Base-by-base conservation (phyloP, 768 basidiomycete genomes). In the Tricholoma sp. region DNA sequence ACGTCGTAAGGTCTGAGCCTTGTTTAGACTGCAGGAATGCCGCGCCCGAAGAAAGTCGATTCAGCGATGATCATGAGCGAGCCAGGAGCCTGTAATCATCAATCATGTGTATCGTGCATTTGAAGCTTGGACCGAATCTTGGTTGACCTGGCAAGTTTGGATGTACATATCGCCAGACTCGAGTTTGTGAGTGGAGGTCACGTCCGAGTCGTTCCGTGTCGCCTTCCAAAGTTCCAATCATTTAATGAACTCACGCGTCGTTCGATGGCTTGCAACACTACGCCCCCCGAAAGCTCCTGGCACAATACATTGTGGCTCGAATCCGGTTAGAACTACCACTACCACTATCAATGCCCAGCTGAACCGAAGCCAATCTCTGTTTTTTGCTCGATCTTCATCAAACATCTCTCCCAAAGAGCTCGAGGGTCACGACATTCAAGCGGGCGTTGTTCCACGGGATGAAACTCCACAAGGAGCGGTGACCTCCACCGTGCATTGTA, bases 201-300 rank as follows among this genome's bases (percentile, higher is more conserved):
- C n/a, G n/a, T n/a, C n/a, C n/a, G n/a, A n/a, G n/a, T n/a, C n/a
- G n/a, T n/a, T n/a, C n/a, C n/a, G n/a, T n/a, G n/a, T n/a, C n/a
- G n/a, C n/a, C n/a, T n/a, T n/a, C n/a, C n/a, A n/a, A n/a, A n/a
- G n/a, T n/a, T n/a, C n/a, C n/a, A n/a, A 15, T n/a, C 12, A 6
- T 39, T 17, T 9, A 33, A 58, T 58, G 57, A 39, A 33, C 49
- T 51, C 53, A 33, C 49, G 48, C 47, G 57, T 41, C 33, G 32
- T 49, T 20, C 36, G 45, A 50, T 45, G 34, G 47, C 41, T 56
- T 1, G 15, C 50, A 10, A 11, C 41, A 17, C 31, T 37, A 24
- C 24, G 20, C 12, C 29, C 20, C 4, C 15, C 20, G 28, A 28
- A 3, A 15, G 11, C 56, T 20, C 20, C 13, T 17, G 3, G 12